Percentiles rank a stretch among this genome's conserved stretches.
phyloP scores from a whole-genome alignment of 345 rosid species.

The Lenwebbia sp. region DNA sequence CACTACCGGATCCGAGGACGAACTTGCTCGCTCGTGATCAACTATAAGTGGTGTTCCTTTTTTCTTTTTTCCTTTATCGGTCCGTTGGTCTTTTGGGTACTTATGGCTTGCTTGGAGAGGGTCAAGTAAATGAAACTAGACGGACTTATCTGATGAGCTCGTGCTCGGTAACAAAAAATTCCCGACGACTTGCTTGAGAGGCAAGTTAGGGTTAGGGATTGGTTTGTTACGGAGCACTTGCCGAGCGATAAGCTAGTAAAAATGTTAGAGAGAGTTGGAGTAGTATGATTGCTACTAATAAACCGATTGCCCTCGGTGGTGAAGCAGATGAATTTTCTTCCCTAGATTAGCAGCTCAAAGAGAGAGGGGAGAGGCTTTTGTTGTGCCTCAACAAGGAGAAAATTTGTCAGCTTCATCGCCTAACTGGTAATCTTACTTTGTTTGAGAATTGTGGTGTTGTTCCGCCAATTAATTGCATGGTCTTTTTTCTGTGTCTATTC shows the following conservation, averaged over 20 bases:
- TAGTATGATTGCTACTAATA: slow-evolving; percentile 5
- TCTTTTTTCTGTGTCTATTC: background rate
- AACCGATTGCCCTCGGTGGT: slow-evolving; percentile 19
- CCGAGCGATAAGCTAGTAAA: slow-evolving; percentile 7
- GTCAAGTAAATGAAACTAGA: background rate
- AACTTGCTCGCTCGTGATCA: slow-evolving; percentile 9
- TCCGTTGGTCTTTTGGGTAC: background rate
- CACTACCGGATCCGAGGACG: slow-evolving; percentile 45
- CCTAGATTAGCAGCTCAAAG: background rate
- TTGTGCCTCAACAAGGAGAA: slow-evolving; percentile 14
- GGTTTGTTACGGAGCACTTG: slow-evolving; percentile 70
- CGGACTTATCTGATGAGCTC: slow-evolving; percentile 18
- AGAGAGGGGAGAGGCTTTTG: background rate
- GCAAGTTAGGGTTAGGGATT: slow-evolving; percentile 19
- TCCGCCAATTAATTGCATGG: background rate
- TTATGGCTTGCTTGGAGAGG: background rate
- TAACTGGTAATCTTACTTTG: slow-evolving; percentile 11
- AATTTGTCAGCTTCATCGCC: slow-evolving; percentile 61
- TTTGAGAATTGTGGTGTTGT: background rate
- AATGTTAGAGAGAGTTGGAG: background rate
- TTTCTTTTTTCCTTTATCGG: background rate
- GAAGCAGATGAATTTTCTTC: slow-evolving; percentile 69
- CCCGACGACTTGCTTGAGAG: slow-evolving; percentile 10
- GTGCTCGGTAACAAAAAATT: slow-evolving; percentile 73
- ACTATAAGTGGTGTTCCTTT: background rate